Evolutionary conservation across 2,329 filamentous ascomycete genomes (phyloP).

Genomic region (Calonectria honghensis): DNA sequence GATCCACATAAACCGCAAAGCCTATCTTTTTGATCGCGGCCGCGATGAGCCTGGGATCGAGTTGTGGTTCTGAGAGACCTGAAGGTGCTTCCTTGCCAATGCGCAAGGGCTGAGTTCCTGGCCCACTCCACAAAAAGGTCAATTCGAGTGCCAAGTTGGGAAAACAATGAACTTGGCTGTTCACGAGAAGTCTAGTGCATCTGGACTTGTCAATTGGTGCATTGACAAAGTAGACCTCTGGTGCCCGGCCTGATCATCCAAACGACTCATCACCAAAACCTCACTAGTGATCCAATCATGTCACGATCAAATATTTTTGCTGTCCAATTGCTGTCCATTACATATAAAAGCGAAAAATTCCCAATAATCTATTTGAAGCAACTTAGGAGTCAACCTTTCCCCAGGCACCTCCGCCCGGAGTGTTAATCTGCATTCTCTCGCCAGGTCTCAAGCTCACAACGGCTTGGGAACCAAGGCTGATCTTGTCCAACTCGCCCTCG

Average conservation of each 20-base stretch:
- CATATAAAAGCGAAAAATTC: not conserved
- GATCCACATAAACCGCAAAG: conserved; percentile 40
- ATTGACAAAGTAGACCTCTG: not conserved
- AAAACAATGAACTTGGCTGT: not conserved
- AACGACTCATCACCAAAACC: not conserved
- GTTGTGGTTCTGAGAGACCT: not conserved
- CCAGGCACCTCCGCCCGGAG: conserved; percentile 60
- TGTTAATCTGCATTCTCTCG: conserved; percentile 61
- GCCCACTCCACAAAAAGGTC: not conserved
- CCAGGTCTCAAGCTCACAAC: conserved; percentile 57
- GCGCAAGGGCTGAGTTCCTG: not conserved
- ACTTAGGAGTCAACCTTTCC: conserved; percentile 13
- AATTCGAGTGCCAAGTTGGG: not conserved
- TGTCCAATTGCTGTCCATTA: not conserved
- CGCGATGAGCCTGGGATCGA: no score
- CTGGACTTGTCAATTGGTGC: not conserved
- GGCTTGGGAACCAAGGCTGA: conserved; percentile 59
- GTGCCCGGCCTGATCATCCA: not conserved
- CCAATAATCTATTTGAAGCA: not conserved
- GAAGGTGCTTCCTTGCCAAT: no score
- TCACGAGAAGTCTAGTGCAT: not conserved
- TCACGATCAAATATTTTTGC: not conserved
- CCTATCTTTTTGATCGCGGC: conserved; percentile 24
- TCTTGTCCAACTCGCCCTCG: conserved; percentile 52
- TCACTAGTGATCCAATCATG: not conserved